Base-by-base conservation (phyloP, 352 stramenopile species). In the Phytophthora constricta region DNA sequence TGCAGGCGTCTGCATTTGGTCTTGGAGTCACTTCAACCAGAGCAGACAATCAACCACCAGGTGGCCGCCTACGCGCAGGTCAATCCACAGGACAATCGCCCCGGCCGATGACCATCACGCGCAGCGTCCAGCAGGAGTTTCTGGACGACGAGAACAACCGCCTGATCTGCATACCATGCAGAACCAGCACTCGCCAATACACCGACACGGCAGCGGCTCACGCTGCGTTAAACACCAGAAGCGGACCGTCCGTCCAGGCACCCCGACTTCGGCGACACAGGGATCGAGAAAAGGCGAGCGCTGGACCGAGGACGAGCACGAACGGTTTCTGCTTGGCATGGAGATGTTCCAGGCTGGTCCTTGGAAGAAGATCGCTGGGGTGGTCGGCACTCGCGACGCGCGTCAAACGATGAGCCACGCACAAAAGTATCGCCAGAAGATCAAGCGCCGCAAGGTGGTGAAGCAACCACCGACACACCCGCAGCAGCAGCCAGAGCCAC, bases 321-420 rank as follows among this genome's bases (percentile, higher is more conserved):
- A 75, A 13, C 77, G 77, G 7, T 86, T 88, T 42, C 58, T 86
- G 11, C 37, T 79, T 1, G 77, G 74, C 10, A 68, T 88, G 27
- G 72, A 86, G 41, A 17, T 85, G 46, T 86, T 77, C 60, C 77
- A 79, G 5, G 64, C 68, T 0, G 80, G 77, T 1, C 75, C 77
- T 2, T 89, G 80, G 77, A 76, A 79, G 52, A 58, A 69, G 25
- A 84, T 89, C 52, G 73, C 80, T 8, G 58, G 53, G 26, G 71
- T 75, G 31, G 77, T 89, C 0, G 70, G 80, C 41, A 86, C 79
- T 0, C 72, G 76, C 16, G 80, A 81, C n/a, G 59, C 72, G 7
- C 67, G 77, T 7, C 80, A 85, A 56, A 86, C 74, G 9, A 85
- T 87, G 77, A 82, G 74, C n/a, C 77, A 88, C 37, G 77, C 74